Percentiles rank a stretch among this genome's conserved stretches.
Conservation (phyloP, 225 moss, liverwort and hornwort genomes). For the Physcomitrellopsis africana region DNA sequence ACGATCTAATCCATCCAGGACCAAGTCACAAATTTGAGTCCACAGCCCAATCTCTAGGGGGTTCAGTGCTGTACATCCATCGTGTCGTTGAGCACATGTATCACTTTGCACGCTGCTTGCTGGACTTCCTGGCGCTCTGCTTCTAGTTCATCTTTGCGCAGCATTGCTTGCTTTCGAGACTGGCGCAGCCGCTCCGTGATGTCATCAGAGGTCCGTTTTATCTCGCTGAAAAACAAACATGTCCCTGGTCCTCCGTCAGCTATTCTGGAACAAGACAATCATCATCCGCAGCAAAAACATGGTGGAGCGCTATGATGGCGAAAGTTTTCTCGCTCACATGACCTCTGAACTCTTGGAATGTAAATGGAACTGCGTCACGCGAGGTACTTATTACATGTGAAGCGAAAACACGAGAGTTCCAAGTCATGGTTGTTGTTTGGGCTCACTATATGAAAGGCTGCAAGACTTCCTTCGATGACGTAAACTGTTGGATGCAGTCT, state of each 20-base stretch:
- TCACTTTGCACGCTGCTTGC: constrained; percentile 31
- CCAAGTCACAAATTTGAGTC: no score
- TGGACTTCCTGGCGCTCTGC: constrained; percentile 29
- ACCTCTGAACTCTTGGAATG: no score
- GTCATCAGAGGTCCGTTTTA: constrained; percentile 31
- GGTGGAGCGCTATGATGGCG: neutral
- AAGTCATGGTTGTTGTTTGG: neutral
- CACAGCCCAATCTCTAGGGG: no score
- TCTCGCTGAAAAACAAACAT: constrained; percentile 19
- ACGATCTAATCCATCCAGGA: no score
- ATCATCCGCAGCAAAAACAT: neutral
- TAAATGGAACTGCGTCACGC: no score
- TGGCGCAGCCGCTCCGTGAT: constrained; percentile 32
- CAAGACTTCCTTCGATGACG: constrained; percentile 24
- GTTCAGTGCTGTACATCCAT: neutral
- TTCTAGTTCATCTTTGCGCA: constrained; percentile 33
- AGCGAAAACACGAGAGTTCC: neutral
- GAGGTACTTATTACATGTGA: neutral
- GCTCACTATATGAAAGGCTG: constrained; percentile 29
- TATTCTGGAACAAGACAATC: neutral
- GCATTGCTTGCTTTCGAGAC: constrained; percentile 28
- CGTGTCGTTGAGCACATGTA: constrained; percentile 21
- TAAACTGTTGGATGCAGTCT: constrained; percentile 38
- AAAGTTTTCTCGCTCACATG: no score
- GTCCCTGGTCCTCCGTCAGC: neutral